phyloP scores from a whole-genome alignment of 2,329 filamentous ascomycete species.

The Penicillium sp. region DNA sequence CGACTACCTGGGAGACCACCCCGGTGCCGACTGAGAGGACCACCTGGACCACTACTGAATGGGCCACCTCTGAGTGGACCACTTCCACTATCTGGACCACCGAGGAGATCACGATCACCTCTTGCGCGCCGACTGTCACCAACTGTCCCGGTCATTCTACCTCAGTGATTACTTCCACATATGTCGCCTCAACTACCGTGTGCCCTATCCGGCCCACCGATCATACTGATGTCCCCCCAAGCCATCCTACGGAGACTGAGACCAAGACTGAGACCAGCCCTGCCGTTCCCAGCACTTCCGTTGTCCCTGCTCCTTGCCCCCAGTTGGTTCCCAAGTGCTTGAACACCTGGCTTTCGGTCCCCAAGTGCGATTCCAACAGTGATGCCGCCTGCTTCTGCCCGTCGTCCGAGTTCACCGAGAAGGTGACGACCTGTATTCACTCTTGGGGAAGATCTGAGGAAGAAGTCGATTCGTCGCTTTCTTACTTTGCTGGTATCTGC shows the following conservation, averaged over 20 bases:
- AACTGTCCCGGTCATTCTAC: conserved; percentile 57
- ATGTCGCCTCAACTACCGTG: conserved; percentile 59
- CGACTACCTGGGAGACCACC: no score
- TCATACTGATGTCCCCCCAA: background rate
- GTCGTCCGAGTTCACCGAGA: conserved; percentile 70
- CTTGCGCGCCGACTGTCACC: conserved; percentile 39
- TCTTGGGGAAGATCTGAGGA: conserved; percentile 69
- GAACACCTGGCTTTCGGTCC: conserved; percentile 78
- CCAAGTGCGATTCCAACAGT: conserved; percentile 78
- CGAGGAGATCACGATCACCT: conserved; percentile 38
- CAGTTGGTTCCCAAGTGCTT: conserved; percentile 79
- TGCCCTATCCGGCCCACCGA: conserved; percentile 46
- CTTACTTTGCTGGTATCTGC: conserved; percentile 89
- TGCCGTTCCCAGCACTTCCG: conserved; percentile 18
- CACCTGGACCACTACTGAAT: no score
- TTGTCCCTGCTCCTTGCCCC: conserved; percentile 54
- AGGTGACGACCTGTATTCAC: conserved; percentile 77
- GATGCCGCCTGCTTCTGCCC: conserved; percentile 85
- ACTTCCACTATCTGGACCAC: conserved; percentile 38
- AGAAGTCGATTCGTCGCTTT: conserved; percentile 69
- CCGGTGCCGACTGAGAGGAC: no score
- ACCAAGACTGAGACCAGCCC: background rate
- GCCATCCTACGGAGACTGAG: background rate
- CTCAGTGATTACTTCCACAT: conserved; percentile 55
- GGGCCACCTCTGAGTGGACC: no score